These are phyloP conservation scores for Mycena latifolia DNA, from an alignment of 768 basidiomycete species.

Conservation along the genomic window DNA sequence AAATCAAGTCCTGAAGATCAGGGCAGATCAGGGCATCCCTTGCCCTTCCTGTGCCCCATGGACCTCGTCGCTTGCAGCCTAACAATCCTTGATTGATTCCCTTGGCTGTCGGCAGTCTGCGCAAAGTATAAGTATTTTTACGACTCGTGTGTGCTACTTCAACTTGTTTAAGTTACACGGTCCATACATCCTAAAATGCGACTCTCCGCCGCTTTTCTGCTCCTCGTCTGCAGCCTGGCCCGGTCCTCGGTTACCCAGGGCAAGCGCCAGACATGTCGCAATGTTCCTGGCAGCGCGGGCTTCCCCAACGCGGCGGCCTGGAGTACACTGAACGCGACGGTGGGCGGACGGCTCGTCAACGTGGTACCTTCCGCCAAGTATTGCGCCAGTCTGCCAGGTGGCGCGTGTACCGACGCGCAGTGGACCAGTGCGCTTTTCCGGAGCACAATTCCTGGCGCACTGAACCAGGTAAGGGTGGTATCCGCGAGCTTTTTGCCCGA, in stretches of 20 bases:
- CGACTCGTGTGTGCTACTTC: too few relatives aligned
- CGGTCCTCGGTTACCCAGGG: too few relatives aligned
- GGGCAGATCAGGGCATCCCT: too few relatives aligned
- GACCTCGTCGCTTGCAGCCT: too few relatives aligned
- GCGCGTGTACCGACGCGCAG: conserved; percentile 29
- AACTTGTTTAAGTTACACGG: too few relatives aligned
- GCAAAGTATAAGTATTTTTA: too few relatives aligned
- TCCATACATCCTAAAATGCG: too few relatives aligned
- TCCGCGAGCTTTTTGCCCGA: neutral
- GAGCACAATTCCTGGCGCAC: conserved; percentile 28
- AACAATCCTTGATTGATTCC: too few relatives aligned
- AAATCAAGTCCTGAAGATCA: too few relatives aligned
- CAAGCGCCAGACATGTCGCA: conserved; percentile 14
- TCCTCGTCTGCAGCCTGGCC: too few relatives aligned
- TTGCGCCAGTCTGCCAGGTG: conserved; percentile 21
- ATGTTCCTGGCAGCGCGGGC: conserved; percentile 26
- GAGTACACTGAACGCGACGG: conserved; percentile 18
- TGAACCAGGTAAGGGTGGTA: conserved; percentile 24
- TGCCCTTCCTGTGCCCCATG: too few relatives aligned
- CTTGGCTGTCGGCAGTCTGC: too few relatives aligned
- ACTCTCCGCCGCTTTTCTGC: neutral
- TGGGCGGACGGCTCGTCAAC: conserved; percentile 29
- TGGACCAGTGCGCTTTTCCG: conserved; percentile 33
- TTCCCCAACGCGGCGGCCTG: conserved; percentile 24
- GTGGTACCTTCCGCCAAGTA: conserved; percentile 31